Evolutionary conservation across 148 eudicot genomes (phyloP), one percentile per base, ranked within the genome.

Genomic region (Rhododendron henanense): DNA sequence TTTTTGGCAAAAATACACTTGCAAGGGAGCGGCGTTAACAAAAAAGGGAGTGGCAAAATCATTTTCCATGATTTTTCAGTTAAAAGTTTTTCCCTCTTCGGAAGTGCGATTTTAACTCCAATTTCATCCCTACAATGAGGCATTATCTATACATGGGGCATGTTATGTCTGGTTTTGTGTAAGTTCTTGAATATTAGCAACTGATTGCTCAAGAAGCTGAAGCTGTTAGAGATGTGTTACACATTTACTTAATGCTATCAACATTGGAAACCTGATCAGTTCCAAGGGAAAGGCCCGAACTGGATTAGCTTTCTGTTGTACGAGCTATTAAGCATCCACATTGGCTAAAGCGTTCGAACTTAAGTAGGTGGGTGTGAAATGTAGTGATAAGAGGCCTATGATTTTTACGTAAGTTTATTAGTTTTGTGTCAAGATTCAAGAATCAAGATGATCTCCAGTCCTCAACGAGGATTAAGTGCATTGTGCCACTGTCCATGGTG

Each of bases 151-250:
- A 16, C 55, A 13, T 50, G 23, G 33, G 28, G 61, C n/a, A 59
- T 59, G 65, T 59, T 57, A 9, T 18, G 37, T 79, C 45, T 79
- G 35, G 71, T 61, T 9, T 23, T 48, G 51, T 25, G 18, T 80
- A 31, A 80, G 53, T 50, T 50, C 39, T 80, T 51, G 63, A 80
- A 28, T 79, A 28, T 79, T 50, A 28, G 14, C 63, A 28, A 51
- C 41, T 16, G 63, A 80, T 51, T 80, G 82, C n/a, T 80, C 82
- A 16, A 80, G 44, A 51, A 80, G 21, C 61, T 47, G 33, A 78
- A 79, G 82, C 59, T 50, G 19, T n/a, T 48, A 50, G 82, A 50
- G 2, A 28, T 31, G 31, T 28, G 41, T 79, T 39, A 79, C 59
- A 47, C 39, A 25, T n/a, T 10, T 79, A 79, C 19, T n/a, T 25